Conservation (phyloP, 1,139 yeast genomes). For the Protomyces macrosporus region DNA sequence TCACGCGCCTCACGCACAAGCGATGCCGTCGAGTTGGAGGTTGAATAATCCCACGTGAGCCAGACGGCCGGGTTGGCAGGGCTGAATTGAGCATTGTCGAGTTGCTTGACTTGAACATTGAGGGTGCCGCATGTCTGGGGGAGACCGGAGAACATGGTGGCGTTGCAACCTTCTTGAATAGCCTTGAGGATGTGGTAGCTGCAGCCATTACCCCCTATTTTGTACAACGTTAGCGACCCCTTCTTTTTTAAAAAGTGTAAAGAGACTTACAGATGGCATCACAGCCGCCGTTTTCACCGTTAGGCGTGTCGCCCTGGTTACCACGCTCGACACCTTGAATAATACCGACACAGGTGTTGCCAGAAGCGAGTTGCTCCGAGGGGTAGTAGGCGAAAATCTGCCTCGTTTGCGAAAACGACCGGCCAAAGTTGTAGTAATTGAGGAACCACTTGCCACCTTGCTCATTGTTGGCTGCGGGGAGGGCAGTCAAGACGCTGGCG, state of each 20-base stretch:
- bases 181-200: constrained; percentile 18
- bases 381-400: constrained; percentile 26
- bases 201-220: constrained; percentile 19
- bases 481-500: constrained; percentile 16
- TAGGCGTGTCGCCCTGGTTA: constrained; percentile 14
- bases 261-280: constrained; percentile 4
- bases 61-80: constrained; percentile 27
- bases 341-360: constrained; percentile 22
- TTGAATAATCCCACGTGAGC: constrained; percentile 23
- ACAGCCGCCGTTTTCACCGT: constrained; percentile 25
- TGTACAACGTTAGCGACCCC: too few species aligned
- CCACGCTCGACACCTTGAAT: constrained; percentile 17
- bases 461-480: constrained; percentile 11
- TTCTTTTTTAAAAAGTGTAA: neutral
- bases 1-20: constrained; percentile 14
- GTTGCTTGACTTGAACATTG: constrained; percentile 21
- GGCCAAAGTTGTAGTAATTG: constrained; percentile 25
- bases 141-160: constrained; percentile 24
- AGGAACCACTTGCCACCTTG: constrained; percentile 19
- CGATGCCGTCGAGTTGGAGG: constrained; percentile 3
- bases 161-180: constrained; percentile 20
- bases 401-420: constrained; percentile 3
- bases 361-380: constrained; percentile 10
- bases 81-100: constrained; percentile 5
- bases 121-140: constrained; percentile 23